phyloP scores from a whole-genome alignment of 441 rosid genomes.

The Bruguiera hainesii region DNA sequence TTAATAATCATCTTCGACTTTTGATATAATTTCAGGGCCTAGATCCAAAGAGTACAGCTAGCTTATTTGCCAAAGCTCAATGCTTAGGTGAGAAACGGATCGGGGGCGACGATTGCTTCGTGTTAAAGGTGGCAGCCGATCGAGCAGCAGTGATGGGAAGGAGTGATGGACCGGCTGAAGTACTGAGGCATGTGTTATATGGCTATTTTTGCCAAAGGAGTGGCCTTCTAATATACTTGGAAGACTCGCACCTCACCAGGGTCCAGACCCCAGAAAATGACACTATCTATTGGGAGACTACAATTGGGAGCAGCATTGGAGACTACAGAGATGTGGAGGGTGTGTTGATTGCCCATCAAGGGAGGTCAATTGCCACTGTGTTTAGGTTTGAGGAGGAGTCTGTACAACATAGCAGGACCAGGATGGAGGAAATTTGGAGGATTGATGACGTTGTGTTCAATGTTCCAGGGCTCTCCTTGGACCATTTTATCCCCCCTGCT shows the following conservation, averaged over 20 bases:
- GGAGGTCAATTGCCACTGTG: constrained; percentile 82
- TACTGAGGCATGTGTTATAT: constrained; percentile 74
- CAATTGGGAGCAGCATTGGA: constrained; percentile 77
- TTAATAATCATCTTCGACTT: not conserved
- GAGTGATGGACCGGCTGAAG: constrained; percentile 82
- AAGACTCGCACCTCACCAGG: constrained; percentile 83
- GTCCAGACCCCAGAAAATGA: constrained; percentile 56
- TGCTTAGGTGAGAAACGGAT: constrained; percentile 77
- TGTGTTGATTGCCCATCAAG: constrained; percentile 68
- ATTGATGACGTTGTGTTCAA: constrained; percentile 89
- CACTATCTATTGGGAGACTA: constrained; percentile 84
- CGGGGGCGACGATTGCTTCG: constrained; percentile 79
- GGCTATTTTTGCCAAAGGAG: constrained; percentile 91
- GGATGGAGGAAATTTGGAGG: constrained; percentile 90
- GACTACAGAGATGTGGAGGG: constrained; percentile 93
- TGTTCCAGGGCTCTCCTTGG: constrained; percentile 78
- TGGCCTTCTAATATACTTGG: constrained; percentile 74
- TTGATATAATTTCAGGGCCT: constrained; percentile 40
- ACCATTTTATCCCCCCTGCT: constrained; percentile 87
- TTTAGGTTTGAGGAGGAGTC: constrained; percentile 76
- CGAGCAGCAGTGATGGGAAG: constrained; percentile 65
- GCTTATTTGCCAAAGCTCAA: constrained; percentile 66
- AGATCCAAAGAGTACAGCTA: constrained; percentile 78
- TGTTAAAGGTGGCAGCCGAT: constrained; percentile 78
- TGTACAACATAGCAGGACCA: constrained; percentile 66